These are phyloP conservation scores for Ilex asprella DNA, from an alignment of 257 asterid species.

Conservation along the genomic window DNA sequence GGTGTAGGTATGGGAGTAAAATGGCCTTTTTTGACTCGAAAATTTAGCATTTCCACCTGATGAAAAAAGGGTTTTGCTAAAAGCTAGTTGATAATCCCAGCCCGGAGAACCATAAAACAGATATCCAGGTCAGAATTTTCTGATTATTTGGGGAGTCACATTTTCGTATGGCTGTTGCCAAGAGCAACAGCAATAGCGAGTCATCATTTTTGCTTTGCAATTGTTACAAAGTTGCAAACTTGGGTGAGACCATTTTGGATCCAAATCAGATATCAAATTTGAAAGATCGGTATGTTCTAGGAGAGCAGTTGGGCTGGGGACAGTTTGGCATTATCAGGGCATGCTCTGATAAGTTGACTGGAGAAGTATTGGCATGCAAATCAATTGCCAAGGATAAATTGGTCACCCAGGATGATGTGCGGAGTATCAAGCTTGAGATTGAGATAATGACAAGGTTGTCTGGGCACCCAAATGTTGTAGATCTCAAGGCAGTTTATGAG, in stretches of 20 bases:
- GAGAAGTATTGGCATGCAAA: constrained; percentile 74
- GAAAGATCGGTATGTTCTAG: constrained; percentile 49
- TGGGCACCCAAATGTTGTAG: constrained; percentile 74
- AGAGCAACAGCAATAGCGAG: constrained; percentile 40
- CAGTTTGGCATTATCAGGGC: constrained; percentile 71
- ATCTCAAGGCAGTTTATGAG: constrained; percentile 72
- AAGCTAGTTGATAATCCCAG: constrained; percentile 12
- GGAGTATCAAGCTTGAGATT: constrained; percentile 71
- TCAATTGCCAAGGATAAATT: constrained; percentile 72
- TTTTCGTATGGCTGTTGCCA: constrained; percentile 71
- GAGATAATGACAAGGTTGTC: constrained; percentile 77
- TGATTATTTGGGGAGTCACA: constrained; percentile 19
- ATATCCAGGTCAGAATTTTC: constrained; percentile 17
- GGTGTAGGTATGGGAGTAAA: constrained; percentile 13
- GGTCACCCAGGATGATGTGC: constrained; percentile 66
- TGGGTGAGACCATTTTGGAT: constrained; percentile 48
- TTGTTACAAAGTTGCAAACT: constrained; percentile 43
- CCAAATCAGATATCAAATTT: constrained; percentile 29
- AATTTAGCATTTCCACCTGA: constrained; percentile 7
- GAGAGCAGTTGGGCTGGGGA: constrained; percentile 71
- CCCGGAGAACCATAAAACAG: constrained; percentile 11
- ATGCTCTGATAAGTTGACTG: constrained; percentile 53
- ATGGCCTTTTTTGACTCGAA: constrained; percentile 31
- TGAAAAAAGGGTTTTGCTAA: not conserved
- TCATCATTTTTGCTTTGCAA: constrained; percentile 28